These are phyloP conservation scores for Ichthyophonus hoferi DNA, from an alignment of 208 protist genomes.

Conservation along the genomic window DNA sequence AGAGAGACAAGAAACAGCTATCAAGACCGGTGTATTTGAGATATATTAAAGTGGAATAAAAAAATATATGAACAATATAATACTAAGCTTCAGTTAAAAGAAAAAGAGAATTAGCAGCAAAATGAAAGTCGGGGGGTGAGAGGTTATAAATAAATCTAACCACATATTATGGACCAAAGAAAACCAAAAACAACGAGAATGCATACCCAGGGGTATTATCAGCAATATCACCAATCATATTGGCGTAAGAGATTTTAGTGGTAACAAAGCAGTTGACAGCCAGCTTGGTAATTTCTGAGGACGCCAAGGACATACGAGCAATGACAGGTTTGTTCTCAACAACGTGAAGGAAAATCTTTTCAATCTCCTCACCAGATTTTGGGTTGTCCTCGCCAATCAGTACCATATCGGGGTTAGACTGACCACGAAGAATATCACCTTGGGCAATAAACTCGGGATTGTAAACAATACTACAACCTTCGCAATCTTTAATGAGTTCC, in stretches of 20 bases:
- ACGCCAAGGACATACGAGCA: conserved; percentile 36
- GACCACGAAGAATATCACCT: conserved; percentile 51
- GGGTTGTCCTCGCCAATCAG: conserved; percentile 59
- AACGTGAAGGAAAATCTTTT: conserved; percentile 48
- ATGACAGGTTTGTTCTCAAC: conserved; percentile 40
- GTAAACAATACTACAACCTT: conserved; percentile 51
- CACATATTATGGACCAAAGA: no score
- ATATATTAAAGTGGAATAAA: no score
- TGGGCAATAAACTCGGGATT: conserved; percentile 66
- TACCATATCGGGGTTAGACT: conserved; percentile 57
- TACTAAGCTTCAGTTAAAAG: no score
- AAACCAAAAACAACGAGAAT: neutral
- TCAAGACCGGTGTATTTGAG: no score
- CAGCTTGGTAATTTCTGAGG: conserved; percentile 59
- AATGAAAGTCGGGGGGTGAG: no score
- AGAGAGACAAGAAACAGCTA: no score
- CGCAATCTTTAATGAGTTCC: conserved; percentile 45
- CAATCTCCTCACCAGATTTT: conserved; percentile 45
- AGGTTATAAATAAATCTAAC: no score
- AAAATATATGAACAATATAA: no score
- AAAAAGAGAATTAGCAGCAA: no score
- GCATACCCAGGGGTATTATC: conserved; percentile 49
- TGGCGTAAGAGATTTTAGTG: conserved; percentile 63
- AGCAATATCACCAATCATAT: conserved; percentile 61
- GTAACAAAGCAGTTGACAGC: conserved; percentile 65